These are phyloP conservation scores for Aspergillus steynii DNA, from an alignment of 495 filamentous ascomycete species.

Conservation along the genomic window DNA sequence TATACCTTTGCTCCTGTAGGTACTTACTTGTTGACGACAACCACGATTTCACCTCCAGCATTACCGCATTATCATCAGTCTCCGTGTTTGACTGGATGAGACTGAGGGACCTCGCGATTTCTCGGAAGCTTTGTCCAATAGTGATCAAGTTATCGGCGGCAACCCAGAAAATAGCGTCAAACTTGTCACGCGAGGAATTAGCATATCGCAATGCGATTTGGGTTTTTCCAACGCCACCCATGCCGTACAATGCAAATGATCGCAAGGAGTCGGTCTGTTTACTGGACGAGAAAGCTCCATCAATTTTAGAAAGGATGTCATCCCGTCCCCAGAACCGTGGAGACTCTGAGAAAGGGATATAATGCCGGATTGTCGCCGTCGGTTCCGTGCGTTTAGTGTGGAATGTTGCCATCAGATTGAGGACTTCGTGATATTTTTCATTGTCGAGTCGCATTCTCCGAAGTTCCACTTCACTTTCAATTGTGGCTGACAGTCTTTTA, in stretches of 20 bases:
- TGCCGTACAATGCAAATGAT: conserved; percentile 27
- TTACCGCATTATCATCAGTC: conserved; percentile 22
- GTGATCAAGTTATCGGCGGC: conserved; percentile 20
- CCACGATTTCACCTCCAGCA: conserved; percentile 22
- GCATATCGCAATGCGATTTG: conserved; percentile 36
- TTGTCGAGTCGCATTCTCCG: conserved; percentile 6
- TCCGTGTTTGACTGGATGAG: conserved; percentile 20
- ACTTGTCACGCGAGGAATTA: conserved; percentile 15
- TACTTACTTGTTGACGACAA: conserved; percentile 11
- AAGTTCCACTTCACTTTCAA: conserved; percentile 9
- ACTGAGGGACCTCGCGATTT: conserved; percentile 21
- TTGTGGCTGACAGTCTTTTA: conserved; percentile 7
- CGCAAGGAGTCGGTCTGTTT: background rate
- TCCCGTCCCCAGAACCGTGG: conserved; percentile 8
- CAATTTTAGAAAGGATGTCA: conserved; percentile 3
- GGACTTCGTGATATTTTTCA: conserved; percentile 8
- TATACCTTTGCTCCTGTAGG: too few species aligned
- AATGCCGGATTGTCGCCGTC: background rate
- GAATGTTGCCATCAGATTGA: conserved; percentile 5
- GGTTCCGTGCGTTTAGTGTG: conserved; percentile 1
- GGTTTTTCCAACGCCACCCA: conserved; percentile 41
- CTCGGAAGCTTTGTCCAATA: conserved; percentile 26
- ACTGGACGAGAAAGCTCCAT: background rate
- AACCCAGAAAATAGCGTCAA: conserved; percentile 29
- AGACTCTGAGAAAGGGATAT: conserved; percentile 8